These are phyloP conservation scores for Monilinia polystroma DNA, from an alignment of 2,329 filamentous ascomycete genomes.

Conservation along the genomic window DNA sequence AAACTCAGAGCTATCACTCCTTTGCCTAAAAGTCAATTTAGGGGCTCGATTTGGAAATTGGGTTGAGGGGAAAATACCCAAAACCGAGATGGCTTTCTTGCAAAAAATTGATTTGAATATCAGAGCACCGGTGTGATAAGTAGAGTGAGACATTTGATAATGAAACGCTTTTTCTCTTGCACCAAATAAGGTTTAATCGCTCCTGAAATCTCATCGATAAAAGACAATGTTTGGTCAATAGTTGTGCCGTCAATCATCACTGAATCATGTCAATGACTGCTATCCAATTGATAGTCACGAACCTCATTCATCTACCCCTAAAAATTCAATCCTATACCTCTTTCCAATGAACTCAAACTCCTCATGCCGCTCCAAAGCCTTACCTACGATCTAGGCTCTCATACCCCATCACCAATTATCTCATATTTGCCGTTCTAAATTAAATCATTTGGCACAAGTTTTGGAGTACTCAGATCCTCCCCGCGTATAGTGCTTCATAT, in stretches of 20 bases:
- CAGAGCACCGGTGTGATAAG: neutral
- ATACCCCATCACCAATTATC: neutral
- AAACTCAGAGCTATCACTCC: neutral
- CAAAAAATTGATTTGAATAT: neutral
- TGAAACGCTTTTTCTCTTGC: neutral
- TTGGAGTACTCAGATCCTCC: neutral
- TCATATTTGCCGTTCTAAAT: neutral
- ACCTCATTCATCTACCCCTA: neutral
- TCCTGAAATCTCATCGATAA: neutral
- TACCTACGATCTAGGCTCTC: neutral
- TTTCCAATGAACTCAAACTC: neutral
- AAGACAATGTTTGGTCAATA: neutral
- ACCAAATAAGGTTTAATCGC: neutral
- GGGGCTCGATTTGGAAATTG: neutral
- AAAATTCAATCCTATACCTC: neutral
- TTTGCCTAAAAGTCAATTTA: neutral
- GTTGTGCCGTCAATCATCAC: neutral
- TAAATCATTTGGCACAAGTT: neutral
- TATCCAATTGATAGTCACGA: neutral
- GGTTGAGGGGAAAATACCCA: neutral
- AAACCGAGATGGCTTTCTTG: neutral
- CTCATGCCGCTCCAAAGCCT: neutral
- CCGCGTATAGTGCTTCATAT: neutral
- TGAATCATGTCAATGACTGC: neutral
- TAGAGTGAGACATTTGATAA: neutral